A percentile compares a stretch with the other conserved stretches of the same genome.
Conservation (phyloP, 176 grass and related monocot genomes). For the Dendrocalamus sinicus region DNA sequence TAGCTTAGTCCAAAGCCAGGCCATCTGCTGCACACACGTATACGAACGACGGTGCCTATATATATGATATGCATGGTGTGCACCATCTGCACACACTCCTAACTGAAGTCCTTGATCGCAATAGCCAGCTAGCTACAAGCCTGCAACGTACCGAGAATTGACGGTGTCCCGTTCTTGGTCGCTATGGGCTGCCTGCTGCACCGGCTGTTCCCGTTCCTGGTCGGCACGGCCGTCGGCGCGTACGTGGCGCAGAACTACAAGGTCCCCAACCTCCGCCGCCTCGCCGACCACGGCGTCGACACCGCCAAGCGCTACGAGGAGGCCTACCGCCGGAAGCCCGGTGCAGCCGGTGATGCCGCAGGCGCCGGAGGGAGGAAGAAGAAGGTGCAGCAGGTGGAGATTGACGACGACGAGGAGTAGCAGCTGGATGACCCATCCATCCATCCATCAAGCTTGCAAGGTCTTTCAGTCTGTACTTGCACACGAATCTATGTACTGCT, state of each 20-base stretch:
- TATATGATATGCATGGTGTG: neutral
- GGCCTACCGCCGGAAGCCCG: slow-evolving; percentile 61
- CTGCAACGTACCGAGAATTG: too few relatives aligned
- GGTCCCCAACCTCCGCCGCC: slow-evolving; percentile 54
- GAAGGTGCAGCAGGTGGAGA: neutral
- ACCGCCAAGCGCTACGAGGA: slow-evolving; percentile 65
- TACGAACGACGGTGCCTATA: slow-evolving; percentile 5
- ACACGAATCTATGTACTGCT: neutral
- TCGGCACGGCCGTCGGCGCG: slow-evolving; percentile 54
- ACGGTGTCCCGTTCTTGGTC: too few relatives aligned
- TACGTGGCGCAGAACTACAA: slow-evolving; percentile 74
- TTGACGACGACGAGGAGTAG: slow-evolving; percentile 29
- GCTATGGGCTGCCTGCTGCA: slow-evolving; percentile 42
- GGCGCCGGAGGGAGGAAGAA: neutral
- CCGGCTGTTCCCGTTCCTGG: slow-evolving; percentile 61
- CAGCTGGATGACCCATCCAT: too few relatives aligned
- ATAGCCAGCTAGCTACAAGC: too few relatives aligned
- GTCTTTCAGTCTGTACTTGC: too few relatives aligned
- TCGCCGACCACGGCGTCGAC: slow-evolving; percentile 44
- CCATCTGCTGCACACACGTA: neutral
- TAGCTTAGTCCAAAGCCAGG: neutral
- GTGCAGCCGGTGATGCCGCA: neutral
- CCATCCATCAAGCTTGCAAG: neutral
- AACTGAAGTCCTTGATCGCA: too few relatives aligned
- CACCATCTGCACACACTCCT: neutral